phyloP scores from a whole-genome alignment of 1,284 basidiomycete species.

The Phellopilus nigrolimitatus region DNA sequence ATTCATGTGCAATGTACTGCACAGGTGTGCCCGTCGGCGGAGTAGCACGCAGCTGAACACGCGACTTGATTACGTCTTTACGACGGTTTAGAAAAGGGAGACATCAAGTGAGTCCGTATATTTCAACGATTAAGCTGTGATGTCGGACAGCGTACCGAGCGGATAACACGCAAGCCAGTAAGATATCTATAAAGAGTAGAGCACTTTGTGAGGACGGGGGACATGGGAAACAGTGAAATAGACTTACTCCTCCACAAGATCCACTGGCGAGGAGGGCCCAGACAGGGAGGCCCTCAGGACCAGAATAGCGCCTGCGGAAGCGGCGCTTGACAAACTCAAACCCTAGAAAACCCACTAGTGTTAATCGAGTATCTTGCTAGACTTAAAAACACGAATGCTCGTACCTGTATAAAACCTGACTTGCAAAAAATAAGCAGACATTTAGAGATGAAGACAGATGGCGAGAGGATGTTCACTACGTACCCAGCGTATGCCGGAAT shows the following conservation, averaged over 20 bases:
- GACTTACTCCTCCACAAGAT: conserved; percentile 80
- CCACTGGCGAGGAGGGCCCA: conserved; percentile 89
- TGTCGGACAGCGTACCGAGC: conserved; percentile 43
- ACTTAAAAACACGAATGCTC: neutral
- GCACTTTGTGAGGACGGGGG: too few species aligned
- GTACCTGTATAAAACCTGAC: conserved; percentile 72
- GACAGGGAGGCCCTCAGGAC: conserved; percentile 59
- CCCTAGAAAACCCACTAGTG: conserved; percentile 38
- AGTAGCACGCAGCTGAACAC: conserved; percentile 74
- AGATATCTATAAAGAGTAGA: conserved; percentile 50
- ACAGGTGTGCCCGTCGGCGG: conserved; percentile 77
- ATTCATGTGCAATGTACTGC: conserved; percentile 76
- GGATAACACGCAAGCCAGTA: conserved; percentile 97
- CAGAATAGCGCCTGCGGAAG: conserved; percentile 59
- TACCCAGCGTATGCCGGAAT: conserved; percentile 94
- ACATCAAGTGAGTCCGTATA: neutral
- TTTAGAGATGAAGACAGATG: neutral
- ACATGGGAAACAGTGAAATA: neutral
- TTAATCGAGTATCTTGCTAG: neutral
- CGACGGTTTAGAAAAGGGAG: neutral
- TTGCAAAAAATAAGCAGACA: neutral
- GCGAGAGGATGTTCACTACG: conserved; percentile 22
- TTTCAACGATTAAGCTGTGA: neutral
- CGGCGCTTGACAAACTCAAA: conserved; percentile 87
- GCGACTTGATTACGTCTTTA: conserved; percentile 86